Evolutionary conservation across 148 eudicot genomes (phyloP), one percentile per base, ranked within the genome.

Genomic region (Cornus suecica): DNA sequence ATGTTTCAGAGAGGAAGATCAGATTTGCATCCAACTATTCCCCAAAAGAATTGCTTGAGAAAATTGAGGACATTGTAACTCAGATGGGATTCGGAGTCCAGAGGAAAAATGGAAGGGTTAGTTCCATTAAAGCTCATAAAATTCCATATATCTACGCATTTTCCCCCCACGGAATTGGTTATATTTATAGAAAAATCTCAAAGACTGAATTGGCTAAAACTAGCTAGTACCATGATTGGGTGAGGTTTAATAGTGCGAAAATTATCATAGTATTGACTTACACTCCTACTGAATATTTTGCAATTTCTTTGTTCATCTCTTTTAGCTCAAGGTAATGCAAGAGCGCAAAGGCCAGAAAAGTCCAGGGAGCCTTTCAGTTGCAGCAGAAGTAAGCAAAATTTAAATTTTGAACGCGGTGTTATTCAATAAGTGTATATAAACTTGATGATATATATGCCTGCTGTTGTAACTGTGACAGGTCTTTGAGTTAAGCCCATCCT

Each of bases 51-150:
- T 78, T 95, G 84, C 90, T 92, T 0, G 91, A 92, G 86, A 87
- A 89, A 79, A 91, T 95, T 4, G 92, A 89, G 83, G 73, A 90
- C 63, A 87, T 76, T 64, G 97, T 85, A 56, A 86, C 81, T 11
- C 88, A 82, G 78, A 89, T 95, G 97, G 99, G 99, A 82, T 92
- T 86, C 65, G 73, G 69, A 60, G 94, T 87, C 60, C 94, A 86
- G 72, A 95, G 84, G 91, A 92, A 86, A 86, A 88, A 89, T 34
- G 91, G 97, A 83, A 90, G 73, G 94, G 98, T 94, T 76, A 72
- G 87, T 74, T 29, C 27, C 26, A 13, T n/a, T n/a, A 30, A 65
- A 64, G 61, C 70, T 65, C 20, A n/a, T 34, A 23, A 20, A 28
- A 30, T 30, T 42, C 22, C 26, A 32, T 27, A 2, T 0, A 56